These are phyloP conservation scores for Mycosphaerelloides madeirae DNA, from an alignment of 2,329 filamentous ascomycete genomes.

Conservation along the genomic window DNA sequence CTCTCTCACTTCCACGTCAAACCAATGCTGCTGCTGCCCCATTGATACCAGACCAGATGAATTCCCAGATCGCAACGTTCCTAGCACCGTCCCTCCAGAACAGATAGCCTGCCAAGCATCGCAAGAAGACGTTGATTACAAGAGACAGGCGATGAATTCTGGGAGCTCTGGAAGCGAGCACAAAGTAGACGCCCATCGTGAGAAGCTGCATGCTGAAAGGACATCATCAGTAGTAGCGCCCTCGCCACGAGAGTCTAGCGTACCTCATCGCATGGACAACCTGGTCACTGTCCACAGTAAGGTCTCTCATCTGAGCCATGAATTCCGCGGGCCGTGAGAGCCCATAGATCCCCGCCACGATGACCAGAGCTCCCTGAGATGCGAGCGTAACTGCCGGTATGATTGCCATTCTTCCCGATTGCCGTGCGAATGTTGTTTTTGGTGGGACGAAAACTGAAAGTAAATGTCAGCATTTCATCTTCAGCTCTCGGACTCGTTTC, in stretches of 20 bases:
- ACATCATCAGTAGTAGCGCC: neutral
- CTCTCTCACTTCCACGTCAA: neutral
- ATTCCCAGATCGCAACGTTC: constrained; percentile 2
- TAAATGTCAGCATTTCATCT: neutral
- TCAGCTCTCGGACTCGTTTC: too few relatives aligned
- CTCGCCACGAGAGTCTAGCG: neutral
- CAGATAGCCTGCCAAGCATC: neutral
- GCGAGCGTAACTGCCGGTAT: neutral
- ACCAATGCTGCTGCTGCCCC: neutral
- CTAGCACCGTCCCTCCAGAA: constrained; percentile 1
- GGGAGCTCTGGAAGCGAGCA: neutral
- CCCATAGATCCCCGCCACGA: neutral
- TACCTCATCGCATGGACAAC: neutral
- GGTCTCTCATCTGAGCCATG: constrained; percentile 1
- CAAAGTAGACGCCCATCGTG: constrained; percentile 4
- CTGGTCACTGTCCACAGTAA: neutral
- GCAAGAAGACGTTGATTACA: neutral
- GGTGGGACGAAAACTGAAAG: neutral
- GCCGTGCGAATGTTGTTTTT: neutral
- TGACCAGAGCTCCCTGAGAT: neutral
- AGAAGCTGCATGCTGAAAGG: neutral
- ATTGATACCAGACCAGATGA: constrained; percentile 2
- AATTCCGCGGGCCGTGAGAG: neutral
- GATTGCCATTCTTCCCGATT: neutral
- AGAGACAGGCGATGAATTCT: neutral